phyloP scores from a whole-genome alignment of 768 basidiomycete genomes.

The Naganishia randhawae region DNA sequence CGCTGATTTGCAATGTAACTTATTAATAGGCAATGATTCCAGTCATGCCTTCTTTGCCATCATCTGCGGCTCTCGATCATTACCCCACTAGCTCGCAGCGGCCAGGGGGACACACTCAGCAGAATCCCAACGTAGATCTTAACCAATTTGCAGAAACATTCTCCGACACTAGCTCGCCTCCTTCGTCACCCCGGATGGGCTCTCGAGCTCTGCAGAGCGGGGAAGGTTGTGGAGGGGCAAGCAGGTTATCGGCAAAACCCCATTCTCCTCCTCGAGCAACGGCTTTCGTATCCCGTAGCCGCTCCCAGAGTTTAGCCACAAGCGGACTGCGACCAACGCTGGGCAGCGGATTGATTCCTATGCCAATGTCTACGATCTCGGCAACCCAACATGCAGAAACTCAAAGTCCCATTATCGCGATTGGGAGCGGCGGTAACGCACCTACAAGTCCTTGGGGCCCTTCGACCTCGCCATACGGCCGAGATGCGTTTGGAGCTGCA shows the following conservation, averaged over 20 bases:
- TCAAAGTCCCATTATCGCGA: not conserved
- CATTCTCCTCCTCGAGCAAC: slow-evolving; percentile 42
- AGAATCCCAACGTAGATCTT: slow-evolving; percentile 35
- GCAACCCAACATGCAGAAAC: not conserved
- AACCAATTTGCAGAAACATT: slow-evolving; percentile 47
- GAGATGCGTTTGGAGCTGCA: slow-evolving; percentile 1
- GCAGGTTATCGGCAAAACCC: not conserved
- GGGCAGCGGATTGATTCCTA: slow-evolving; percentile 34
- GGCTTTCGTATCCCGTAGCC: slow-evolving; percentile 40
- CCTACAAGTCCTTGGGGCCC: slow-evolving; percentile 10
- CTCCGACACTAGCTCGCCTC: slow-evolving; percentile 40
- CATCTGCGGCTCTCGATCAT: not conserved
- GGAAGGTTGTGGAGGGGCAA: not conserved
- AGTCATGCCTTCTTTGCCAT: slow-evolving; percentile 6
- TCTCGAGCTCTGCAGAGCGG: slow-evolving; percentile 8
- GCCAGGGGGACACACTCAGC: slow-evolving; percentile 38
- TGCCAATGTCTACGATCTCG: slow-evolving; percentile 34
- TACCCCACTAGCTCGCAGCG: slow-evolving; percentile 3
- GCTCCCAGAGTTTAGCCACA: slow-evolving; percentile 43
- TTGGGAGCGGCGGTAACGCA: not conserved
- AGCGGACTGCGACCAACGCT: slow-evolving; percentile 37
- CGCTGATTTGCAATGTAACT: not conserved
- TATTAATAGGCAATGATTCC: not conserved
- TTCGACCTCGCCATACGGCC: slow-evolving; percentile 1
- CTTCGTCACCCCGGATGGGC: slow-evolving; percentile 7